A percentile compares a stretch with the other conserved stretches of the same genome.
Evolutionary conservation across 148 eudicot genomes (phyloP).

Genomic region (Arctostaphylos glauca): DNA sequence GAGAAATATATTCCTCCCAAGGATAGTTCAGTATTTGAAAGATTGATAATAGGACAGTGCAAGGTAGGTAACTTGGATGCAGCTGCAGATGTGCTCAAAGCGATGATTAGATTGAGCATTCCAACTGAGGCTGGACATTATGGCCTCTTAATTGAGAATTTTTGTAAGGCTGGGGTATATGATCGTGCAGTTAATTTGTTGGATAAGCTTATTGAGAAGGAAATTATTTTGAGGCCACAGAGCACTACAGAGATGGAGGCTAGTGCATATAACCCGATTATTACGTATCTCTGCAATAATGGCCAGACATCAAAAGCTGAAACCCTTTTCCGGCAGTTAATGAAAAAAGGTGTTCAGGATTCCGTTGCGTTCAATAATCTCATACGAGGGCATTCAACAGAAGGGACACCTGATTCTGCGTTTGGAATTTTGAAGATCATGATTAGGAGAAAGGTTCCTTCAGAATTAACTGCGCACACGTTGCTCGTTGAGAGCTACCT

Average conservation of each 20-base stretch:
- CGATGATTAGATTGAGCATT: constrained; percentile 67
- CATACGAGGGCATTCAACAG: constrained; percentile 72
- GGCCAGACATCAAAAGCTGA: constrained; percentile 75
- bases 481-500: constrained; percentile 67
- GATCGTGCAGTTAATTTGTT: constrained; percentile 69
- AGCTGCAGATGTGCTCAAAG: constrained; percentile 74
- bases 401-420: constrained; percentile 66
- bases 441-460: constrained; percentile 64
- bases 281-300: constrained; percentile 69
- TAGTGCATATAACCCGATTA: constrained; percentile 68
- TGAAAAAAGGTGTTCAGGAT: constrained; percentile 88
- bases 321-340: constrained; percentile 69
- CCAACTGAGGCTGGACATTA: constrained; percentile 91
- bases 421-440: constrained; percentile 75
- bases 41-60: constrained; percentile 65
- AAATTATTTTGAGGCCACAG: constrained; percentile 61
- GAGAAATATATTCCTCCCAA: constrained; percentile 51
- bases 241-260: constrained; percentile 65
- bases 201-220: constrained; percentile 81
- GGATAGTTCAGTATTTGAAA: constrained; percentile 64
- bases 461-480: constrained; percentile 51
- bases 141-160: constrained; percentile 72
- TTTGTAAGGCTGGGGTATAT: constrained; percentile 61
- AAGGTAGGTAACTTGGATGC: constrained; percentile 74
- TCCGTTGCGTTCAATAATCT: constrained; percentile 62